Evolutionary conservation across 2,329 filamentous ascomycete species (phyloP).

Genomic region (Xylariomycetidae sp.): DNA sequence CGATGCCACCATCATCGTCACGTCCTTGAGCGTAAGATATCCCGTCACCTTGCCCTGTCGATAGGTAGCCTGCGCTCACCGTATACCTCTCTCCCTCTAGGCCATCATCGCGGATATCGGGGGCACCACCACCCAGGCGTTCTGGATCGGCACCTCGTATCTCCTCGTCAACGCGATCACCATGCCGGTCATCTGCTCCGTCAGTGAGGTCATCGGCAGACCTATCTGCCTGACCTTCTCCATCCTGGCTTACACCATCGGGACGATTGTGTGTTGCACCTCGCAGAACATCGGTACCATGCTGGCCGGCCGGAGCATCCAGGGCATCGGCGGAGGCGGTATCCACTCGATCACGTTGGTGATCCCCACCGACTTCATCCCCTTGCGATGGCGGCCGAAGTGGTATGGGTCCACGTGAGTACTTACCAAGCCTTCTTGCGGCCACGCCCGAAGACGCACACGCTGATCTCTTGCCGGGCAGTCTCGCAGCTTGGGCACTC

Average conservation of each 20-base stretch:
- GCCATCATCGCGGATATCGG: conserved; percentile 14
- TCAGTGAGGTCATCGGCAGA: conserved; percentile 30
- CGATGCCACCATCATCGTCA: conserved; percentile 20
- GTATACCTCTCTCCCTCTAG: too few relatives aligned
- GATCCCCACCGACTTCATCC: conserved; percentile 37
- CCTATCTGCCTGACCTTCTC: conserved; percentile 27
- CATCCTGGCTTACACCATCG: conserved; percentile 34
- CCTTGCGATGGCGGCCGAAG: conserved; percentile 33
- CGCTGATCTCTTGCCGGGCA: neutral
- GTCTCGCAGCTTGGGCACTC: conserved; percentile 11
- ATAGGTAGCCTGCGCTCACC: too few relatives aligned
- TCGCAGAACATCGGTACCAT: conserved; percentile 28
- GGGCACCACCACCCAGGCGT: conserved; percentile 17
- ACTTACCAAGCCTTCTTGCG: neutral
- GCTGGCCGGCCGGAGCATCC: conserved; percentile 31
- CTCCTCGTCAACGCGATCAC: conserved; percentile 23
- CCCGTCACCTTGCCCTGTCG: too few relatives aligned
- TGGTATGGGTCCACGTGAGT: conserved; percentile 33
- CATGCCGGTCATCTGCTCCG: conserved; percentile 23
- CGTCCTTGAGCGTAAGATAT: conserved; percentile 12
- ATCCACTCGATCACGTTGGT: conserved; percentile 34
- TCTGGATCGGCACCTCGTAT: conserved; percentile 25
- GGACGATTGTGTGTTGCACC: conserved; percentile 34
- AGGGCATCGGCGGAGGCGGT: conserved; percentile 35
- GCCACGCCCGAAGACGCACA: neutral